phyloP scores from a whole-genome alignment of 2,329 filamentous ascomycete genomes.

The Alternaria solani region DNA sequence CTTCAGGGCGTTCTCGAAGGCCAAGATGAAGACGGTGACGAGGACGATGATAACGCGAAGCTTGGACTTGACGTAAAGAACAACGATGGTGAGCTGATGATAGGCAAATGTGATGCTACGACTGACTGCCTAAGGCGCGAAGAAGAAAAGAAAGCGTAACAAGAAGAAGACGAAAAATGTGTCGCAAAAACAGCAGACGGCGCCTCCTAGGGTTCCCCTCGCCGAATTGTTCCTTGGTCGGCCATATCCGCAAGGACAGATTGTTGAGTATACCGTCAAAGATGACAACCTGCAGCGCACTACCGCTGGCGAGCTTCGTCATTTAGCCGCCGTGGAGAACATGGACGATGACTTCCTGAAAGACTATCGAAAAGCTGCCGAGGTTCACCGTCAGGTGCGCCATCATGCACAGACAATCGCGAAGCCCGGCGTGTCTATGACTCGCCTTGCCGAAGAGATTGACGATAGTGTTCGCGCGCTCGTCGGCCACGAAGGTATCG shows the following conservation, averaged over 20 bases:
- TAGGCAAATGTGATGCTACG: neutral
- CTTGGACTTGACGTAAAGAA: slow-evolving; percentile 44
- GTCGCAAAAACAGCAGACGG: slow-evolving; percentile 66
- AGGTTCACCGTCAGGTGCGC: slow-evolving; percentile 84
- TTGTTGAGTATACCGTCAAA: slow-evolving; percentile 69
- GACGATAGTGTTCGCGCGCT: slow-evolving; percentile 80
- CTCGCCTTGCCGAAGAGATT: slow-evolving; percentile 81
- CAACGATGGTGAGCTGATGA: slow-evolving; percentile 25
- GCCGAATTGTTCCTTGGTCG: slow-evolving; percentile 73
- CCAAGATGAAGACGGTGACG: slow-evolving; percentile 56
- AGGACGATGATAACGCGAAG: slow-evolving; percentile 56
- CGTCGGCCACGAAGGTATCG: slow-evolving; percentile 75
- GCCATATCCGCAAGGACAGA: slow-evolving; percentile 77
- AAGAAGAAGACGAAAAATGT: slow-evolving; percentile 75
- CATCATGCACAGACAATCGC: slow-evolving; percentile 80
- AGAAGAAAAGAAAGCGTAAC: slow-evolving; percentile 75
- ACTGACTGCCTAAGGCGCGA: slow-evolving; percentile 58
- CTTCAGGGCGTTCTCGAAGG: slow-evolving; percentile 51
- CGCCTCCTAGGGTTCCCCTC: slow-evolving; percentile 75
- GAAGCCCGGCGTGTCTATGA: slow-evolving; percentile 79
- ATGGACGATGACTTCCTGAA: slow-evolving; percentile 77
- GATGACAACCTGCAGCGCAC: slow-evolving; percentile 80
- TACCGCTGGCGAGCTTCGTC: slow-evolving; percentile 81
- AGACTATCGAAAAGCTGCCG: slow-evolving; percentile 85
- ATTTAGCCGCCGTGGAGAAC: slow-evolving; percentile 68